Evolutionary conservation across 768 basidiomycete genomes (phyloP).

Genomic region (Leccinellum luteum): DNA sequence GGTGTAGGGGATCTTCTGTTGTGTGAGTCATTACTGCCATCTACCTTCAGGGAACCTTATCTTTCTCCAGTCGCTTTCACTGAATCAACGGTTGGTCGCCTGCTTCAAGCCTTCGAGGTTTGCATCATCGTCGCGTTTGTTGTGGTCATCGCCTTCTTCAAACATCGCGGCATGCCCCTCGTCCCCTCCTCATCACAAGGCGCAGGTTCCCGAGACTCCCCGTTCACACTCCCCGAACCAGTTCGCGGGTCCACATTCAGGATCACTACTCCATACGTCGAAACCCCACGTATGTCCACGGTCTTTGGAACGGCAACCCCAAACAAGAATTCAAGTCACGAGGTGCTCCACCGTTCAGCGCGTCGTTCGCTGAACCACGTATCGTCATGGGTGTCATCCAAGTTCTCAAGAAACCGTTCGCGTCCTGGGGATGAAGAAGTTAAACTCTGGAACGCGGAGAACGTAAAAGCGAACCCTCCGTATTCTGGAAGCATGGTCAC

Average conservation of each 20-base stretch:
- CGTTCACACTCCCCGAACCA: constrained; percentile 24
- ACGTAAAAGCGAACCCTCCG: constrained; percentile 17
- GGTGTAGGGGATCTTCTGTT: constrained; percentile 53
- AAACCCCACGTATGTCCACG: constrained; percentile 28
- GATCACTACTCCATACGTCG: constrained; percentile 18
- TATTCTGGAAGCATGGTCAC: constrained; percentile 1
- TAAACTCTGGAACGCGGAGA: constrained; percentile 35
- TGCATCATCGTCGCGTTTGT: constrained; percentile 61
- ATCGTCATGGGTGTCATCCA: constrained; percentile 40
- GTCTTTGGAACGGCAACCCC: constrained; percentile 3
- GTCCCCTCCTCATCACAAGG: neutral
- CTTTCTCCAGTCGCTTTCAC: constrained; percentile 56
- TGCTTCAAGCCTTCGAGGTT: constrained; percentile 59
- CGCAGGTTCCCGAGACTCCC: neutral
- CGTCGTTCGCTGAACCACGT: constrained; percentile 27
- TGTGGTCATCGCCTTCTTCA: constrained; percentile 46
- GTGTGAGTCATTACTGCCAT: constrained; percentile 45
- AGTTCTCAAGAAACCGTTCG: constrained; percentile 25
- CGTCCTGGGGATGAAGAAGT: constrained; percentile 27
- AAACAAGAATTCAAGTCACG: constrained; percentile 10
- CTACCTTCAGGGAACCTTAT: constrained; percentile 10
- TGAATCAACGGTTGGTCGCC: constrained; percentile 66
- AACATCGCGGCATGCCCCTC: constrained; percentile 11
- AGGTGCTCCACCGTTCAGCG: constrained; percentile 13
- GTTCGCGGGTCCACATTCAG: constrained; percentile 26